These are phyloP conservation scores for Spergularia azorica DNA, from an alignment of 179 eudicot genomes.

Conservation along the genomic window DNA sequence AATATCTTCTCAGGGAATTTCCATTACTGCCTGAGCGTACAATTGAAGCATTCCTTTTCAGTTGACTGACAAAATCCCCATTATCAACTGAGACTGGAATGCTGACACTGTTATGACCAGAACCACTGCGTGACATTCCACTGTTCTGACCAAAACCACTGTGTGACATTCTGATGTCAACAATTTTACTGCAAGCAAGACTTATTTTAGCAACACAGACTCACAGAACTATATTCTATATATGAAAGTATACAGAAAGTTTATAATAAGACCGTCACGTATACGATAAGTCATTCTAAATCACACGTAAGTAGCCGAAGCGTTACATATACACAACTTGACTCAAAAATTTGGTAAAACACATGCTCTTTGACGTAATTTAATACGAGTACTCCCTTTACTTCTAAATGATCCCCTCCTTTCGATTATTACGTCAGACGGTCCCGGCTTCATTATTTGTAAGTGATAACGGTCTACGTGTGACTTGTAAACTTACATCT, in stretches of 20 bases:
- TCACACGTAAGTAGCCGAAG: no score
- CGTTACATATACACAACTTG: no score
- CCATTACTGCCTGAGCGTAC: constrained; percentile 21
- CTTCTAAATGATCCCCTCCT: no score
- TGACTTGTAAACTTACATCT: no score
- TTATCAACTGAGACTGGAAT: constrained; percentile 9
- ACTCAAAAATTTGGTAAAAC: no score
- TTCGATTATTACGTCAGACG: no score
- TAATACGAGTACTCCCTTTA: no score
- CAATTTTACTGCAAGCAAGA: constrained; percentile 15
- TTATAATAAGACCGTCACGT: not conserved
- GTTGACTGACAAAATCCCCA: constrained; percentile 1
- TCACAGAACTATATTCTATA: not conserved
- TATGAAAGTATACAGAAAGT: not conserved
- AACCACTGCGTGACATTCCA: constrained; percentile 32
- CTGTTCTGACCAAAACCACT: constrained; percentile 20
- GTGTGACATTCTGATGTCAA: constrained; percentile 15
- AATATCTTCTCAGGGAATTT: constrained; percentile 26
- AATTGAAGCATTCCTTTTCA: constrained; percentile 1
- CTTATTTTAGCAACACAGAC: not conserved
- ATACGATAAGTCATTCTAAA: no score
- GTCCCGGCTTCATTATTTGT: no score
- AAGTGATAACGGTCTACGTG: no score
- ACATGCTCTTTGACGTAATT: no score
- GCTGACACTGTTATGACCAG: constrained; percentile 17